Evolutionary conservation across 257 asterid species (phyloP), one percentile per base, ranked within the genome.

Genomic region (Solanum lycopersicoides): DNA sequence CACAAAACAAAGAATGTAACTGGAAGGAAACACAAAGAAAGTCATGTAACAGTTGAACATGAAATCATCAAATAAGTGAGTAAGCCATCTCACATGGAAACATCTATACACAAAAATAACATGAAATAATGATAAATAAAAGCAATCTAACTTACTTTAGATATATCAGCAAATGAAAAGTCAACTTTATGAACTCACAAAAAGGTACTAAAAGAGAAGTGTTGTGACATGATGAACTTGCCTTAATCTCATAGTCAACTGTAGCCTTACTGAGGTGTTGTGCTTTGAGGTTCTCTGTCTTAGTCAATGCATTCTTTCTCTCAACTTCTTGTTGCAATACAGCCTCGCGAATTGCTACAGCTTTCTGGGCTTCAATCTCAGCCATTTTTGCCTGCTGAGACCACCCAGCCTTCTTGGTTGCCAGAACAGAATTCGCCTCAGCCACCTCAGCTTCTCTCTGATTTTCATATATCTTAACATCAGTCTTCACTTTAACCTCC

Each of bases 361-460:
- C 94, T 88, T 94, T 94, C 5, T 18, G 34, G 1, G 97, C 91
- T 91, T 92, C 94, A 11, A 93, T 95, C 91, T 91, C 93, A 0
- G 96, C 96, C 87, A 91, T 89, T 65, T 91, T 85, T 11, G 93
- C 91, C 91, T 89, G 92, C 89, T 83, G 89, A 5, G 95, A 88
- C 97, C 95, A 94, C 7, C 91, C 90, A 0, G 96, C 96, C 92
- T 93, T 92, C 92, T 94, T 93, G 87, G 89, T 94, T 0, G 95
- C 92, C 18, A 94, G 87, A 23, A 87, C 86, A 0, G 95, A 86
- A 20, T 94, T 93, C 0, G 94, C 94, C 89, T 93, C 89, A 0
- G 94, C 95, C 84, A 93, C 94, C 88, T 93, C 93, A 0, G 96
- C 96, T 86, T 92, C 97, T 37, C 86, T 85, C 53, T 68, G 91